phyloP scores from a whole-genome alignment of 106 monocot species.

The Cymbidium sinense region DNA sequence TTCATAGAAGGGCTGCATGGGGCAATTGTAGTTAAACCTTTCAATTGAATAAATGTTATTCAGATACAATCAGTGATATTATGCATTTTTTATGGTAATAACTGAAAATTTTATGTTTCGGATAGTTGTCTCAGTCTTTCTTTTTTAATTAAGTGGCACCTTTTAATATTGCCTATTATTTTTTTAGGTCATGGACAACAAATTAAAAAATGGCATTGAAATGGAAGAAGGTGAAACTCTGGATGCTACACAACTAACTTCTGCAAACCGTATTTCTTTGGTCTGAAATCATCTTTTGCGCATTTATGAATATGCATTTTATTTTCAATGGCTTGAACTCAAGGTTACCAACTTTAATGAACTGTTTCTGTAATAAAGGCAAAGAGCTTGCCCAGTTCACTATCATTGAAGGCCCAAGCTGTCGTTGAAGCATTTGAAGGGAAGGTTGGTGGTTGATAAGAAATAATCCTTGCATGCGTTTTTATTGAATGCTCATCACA shows the following conservation, averaged over 20 bases:
- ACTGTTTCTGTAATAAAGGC: conserved; percentile 26
- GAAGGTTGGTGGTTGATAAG: conserved; percentile 44
- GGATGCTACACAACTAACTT: conserved; percentile 24
- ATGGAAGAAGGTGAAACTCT: conserved; percentile 32
- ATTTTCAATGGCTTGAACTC: not conserved
- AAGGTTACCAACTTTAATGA: conserved; percentile 2
- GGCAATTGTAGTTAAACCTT: not conserved
- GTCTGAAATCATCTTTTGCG: conserved; percentile 23
- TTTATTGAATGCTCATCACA: not conserved
- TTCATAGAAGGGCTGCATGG: conserved; percentile 1
- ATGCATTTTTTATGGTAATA: not conserved
- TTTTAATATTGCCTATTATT: conserved; percentile 4
- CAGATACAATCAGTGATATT: not conserved
- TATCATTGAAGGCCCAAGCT: conserved; percentile 63
- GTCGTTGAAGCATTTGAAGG: conserved; percentile 71
- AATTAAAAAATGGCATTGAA: conserved; percentile 79
- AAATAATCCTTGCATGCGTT: not conserved
- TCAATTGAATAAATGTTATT: not conserved
- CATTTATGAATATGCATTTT: not conserved
- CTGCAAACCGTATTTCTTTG: conserved; percentile 50
- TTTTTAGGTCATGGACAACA: conserved; percentile 68
- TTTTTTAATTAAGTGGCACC: not conserved
- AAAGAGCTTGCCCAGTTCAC: conserved; percentile 55
- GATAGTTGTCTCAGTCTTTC: not conserved
- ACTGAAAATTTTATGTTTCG: not conserved